phyloP scores from a whole-genome alignment of 169 alveolate genomes.

The Plasmodium sp. region DNA sequence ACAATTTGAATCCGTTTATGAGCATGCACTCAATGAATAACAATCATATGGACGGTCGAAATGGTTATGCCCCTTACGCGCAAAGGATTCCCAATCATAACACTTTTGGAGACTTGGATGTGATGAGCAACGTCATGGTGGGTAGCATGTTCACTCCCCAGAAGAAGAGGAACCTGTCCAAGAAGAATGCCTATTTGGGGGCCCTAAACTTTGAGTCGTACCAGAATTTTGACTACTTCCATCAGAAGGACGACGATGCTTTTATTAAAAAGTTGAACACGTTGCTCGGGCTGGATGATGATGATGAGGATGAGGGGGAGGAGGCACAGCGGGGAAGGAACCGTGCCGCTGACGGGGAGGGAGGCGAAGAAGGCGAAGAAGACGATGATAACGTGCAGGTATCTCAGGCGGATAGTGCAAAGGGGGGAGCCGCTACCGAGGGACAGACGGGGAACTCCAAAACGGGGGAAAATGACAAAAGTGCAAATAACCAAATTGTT shows the following conservation, averaged over 20 bases:
- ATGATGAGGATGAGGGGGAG: conserved; percentile 31
- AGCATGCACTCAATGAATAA: conserved; percentile 60
- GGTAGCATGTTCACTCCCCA: conserved; percentile 68
- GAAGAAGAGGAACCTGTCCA: conserved; percentile 28
- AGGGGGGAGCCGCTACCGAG: neutral
- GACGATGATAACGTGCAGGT: neutral
- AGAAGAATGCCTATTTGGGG: conserved; percentile 33
- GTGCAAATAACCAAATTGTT: neutral
- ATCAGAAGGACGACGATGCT: conserved; percentile 73
- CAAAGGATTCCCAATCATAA: conserved; percentile 10
- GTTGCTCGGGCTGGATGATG: conserved; percentile 62
- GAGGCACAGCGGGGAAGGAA: neutral
- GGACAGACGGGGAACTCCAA: neutral
- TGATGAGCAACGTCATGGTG: conserved; percentile 43
- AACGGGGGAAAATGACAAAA: neutral
- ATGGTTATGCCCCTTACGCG: conserved; percentile 5
- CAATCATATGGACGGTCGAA: neutral
- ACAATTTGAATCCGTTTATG: conserved; percentile 60
- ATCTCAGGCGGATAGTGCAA: neutral
- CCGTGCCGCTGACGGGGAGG: neutral
- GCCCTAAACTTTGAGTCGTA: conserved; percentile 58
- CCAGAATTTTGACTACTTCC: conserved; percentile 74
- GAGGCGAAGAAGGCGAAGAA: neutral
- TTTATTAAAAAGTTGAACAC: conserved; percentile 59
- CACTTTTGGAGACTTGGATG: conserved; percentile 51